Percentiles rank a stretch among this genome's conserved stretches.
Conservation (phyloP, 345 rosid species). For the Heritiera littoralis region DNA sequence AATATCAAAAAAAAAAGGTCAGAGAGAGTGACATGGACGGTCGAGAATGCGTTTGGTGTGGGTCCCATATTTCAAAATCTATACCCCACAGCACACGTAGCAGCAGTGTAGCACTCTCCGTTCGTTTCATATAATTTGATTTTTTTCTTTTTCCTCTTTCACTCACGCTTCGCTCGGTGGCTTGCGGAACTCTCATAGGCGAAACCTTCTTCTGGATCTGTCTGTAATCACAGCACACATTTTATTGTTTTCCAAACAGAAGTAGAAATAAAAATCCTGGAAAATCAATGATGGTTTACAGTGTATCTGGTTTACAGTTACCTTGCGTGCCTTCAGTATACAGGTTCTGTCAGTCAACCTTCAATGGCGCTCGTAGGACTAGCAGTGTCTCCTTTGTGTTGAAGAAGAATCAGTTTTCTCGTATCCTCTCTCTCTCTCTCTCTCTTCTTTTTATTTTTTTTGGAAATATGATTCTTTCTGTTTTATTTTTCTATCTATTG, state of each 20-base stretch:
- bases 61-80: not conserved
- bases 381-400: conserved; percentile 42
- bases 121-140: too few relatives aligned
- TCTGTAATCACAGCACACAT: not conserved
- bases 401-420: conserved; percentile 53
- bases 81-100: conserved; percentile 48
- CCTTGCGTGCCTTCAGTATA: conserved; percentile 42
- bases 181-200: conserved; percentile 13
- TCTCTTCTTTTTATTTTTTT: not conserved
- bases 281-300: conserved; percentile 50
- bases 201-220: conserved; percentile 18
- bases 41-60: not conserved
- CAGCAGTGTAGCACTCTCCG: not conserved
- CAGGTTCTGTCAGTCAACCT: conserved; percentile 42
- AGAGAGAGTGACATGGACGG: not conserved
- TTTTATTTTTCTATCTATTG: not conserved
- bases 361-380: conserved; percentile 54
- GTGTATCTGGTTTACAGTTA: conserved; percentile 58
- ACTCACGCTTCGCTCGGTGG: conserved; percentile 31
- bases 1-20: not conserved
- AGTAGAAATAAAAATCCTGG: not conserved
- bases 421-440: conserved; percentile 33
- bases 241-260: conserved; percentile 2
- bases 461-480: not conserved
- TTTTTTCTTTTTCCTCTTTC: not conserved